Evolutionary conservation across 2,329 filamentous ascomycete genomes (phyloP).

Genomic region (Paraphaeosphaeria minitans): DNA sequence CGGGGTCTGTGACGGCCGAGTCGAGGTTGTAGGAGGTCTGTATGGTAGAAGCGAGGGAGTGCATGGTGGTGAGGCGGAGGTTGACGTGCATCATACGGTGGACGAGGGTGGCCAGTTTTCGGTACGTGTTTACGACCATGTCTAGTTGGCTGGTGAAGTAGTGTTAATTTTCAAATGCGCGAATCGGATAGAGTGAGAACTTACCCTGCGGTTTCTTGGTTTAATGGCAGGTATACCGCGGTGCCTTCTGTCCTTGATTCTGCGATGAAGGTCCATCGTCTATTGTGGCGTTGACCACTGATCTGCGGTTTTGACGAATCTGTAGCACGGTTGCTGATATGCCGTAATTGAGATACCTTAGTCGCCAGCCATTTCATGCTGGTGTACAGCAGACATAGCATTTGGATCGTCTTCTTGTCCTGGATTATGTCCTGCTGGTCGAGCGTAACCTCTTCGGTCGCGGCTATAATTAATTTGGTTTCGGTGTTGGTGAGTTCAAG

Average conservation of each 20-base stretch:
- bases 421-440: slow-evolving; percentile 83
- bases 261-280: slow-evolving; percentile 79
- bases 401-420: slow-evolving; percentile 83
- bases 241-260: slow-evolving; percentile 61
- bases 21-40: slow-evolving; percentile 59
- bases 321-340: slow-evolving; percentile 76
- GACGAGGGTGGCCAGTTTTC: slow-evolving; percentile 76
- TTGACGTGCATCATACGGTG: slow-evolving; percentile 88
- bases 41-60: slow-evolving; percentile 69
- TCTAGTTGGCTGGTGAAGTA: slow-evolving; percentile 72
- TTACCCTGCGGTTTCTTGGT: slow-evolving; percentile 79
- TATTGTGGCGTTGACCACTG: slow-evolving; percentile 59
- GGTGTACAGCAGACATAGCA: slow-evolving; percentile 87
- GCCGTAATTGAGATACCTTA: slow-evolving; percentile 79
- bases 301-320: slow-evolving; percentile 63
- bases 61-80: slow-evolving; percentile 81
- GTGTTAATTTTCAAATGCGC: neutral
- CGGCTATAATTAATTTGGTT: slow-evolving; percentile 58
- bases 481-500: slow-evolving; percentile 49
- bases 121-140: slow-evolving; percentile 80
- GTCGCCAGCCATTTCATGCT: slow-evolving; percentile 97
- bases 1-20: slow-evolving; percentile 76
- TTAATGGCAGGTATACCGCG: slow-evolving; percentile 84
- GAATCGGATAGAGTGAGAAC: slow-evolving; percentile 29
- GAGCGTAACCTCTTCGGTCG: slow-evolving; percentile 64